A percentile compares a stretch with the other conserved stretches of the same genome.
Evolutionary conservation across 805 yeast species (phyloP).

Genomic region (Candida insectalens): DNA sequence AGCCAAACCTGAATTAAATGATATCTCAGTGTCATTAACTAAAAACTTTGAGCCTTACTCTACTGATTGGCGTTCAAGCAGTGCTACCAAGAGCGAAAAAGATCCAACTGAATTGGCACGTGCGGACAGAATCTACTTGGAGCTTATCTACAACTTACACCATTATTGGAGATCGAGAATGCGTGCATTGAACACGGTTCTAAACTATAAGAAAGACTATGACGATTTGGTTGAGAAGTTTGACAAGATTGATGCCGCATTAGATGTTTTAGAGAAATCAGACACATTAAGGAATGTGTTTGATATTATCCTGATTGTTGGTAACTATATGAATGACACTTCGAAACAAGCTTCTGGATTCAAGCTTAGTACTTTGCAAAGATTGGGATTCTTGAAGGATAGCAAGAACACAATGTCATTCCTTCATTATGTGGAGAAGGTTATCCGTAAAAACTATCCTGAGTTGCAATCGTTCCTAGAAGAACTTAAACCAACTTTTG

Average conservation of each 20-base stretch:
- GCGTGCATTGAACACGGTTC: conserved; percentile 64
- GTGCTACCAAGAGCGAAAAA: conserved; percentile 42
- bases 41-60: conserved; percentile 75
- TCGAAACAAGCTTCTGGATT: conserved; percentile 91
- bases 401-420: conserved; percentile 81
- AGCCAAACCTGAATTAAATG: conserved; percentile 63
- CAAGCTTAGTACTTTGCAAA: conserved; percentile 78
- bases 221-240: conserved; percentile 59
- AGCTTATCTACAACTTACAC: conserved; percentile 72
- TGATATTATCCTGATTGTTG: conserved; percentile 81
- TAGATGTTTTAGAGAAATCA: conserved; percentile 54
- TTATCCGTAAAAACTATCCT: conserved; percentile 78
- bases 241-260: conserved; percentile 63
- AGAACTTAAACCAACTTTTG: conserved; percentile 50
- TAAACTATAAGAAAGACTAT: conserved; percentile 72
- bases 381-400: conserved; percentile 86
- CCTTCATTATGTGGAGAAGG: conserved; percentile 83
- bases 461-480: conserved; percentile 65
- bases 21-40: conserved; percentile 61
- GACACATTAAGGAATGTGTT: conserved; percentile 61
- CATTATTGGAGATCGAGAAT: conserved; percentile 91
- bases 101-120: conserved; percentile 73
- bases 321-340: conserved; percentile 94
- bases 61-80: conserved; percentile 49
- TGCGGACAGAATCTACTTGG: conserved; percentile 78